A percentile compares a stretch with the other conserved stretches of the same genome.
Conservation (phyloP, 805 yeast genomes). For the Kodamaea nitidulidarum region DNA sequence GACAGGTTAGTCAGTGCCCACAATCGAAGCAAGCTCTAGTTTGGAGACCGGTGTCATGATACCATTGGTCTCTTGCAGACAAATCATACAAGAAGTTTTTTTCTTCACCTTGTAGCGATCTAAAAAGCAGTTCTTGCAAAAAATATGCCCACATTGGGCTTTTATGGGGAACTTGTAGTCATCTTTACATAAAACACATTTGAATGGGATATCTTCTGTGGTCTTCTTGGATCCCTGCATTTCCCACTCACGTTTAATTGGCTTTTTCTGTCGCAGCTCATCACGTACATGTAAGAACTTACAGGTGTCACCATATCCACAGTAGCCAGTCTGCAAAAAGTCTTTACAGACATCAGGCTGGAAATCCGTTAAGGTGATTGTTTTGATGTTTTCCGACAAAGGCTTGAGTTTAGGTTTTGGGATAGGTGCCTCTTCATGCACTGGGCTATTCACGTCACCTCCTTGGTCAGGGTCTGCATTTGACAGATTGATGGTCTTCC, state of each 20-base stretch:
- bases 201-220: conserved; percentile 44
- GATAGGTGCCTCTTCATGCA: conserved; percentile 7
- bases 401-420: conserved; percentile 20
- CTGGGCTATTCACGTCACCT: conserved; percentile 3
- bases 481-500: conserved; percentile 3
- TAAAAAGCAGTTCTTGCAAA: conserved; percentile 60
- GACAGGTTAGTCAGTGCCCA: no score
- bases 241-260: conserved; percentile 69
- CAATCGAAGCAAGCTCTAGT: neutral
- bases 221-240: conserved; percentile 21
- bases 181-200: conserved; percentile 56
- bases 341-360: conserved; percentile 96
- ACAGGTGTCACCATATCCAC: conserved; percentile 97
- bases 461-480: neutral
- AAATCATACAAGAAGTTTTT: conserved; percentile 49
- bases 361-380: conserved; percentile 74
- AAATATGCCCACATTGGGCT: conserved; percentile 60
- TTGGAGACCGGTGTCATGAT: conserved; percentile 47
- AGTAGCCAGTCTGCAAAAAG: conserved; percentile 83
- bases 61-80: conserved; percentile 60
- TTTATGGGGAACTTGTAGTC: conserved; percentile 54
- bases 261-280: conserved; percentile 70
- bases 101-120: conserved; percentile 36
- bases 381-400: conserved; percentile 42
- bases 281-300: conserved; percentile 90